Evolutionary conservation across 768 basidiomycete genomes (phyloP).

Genomic region (Jaapia argillacea): DNA sequence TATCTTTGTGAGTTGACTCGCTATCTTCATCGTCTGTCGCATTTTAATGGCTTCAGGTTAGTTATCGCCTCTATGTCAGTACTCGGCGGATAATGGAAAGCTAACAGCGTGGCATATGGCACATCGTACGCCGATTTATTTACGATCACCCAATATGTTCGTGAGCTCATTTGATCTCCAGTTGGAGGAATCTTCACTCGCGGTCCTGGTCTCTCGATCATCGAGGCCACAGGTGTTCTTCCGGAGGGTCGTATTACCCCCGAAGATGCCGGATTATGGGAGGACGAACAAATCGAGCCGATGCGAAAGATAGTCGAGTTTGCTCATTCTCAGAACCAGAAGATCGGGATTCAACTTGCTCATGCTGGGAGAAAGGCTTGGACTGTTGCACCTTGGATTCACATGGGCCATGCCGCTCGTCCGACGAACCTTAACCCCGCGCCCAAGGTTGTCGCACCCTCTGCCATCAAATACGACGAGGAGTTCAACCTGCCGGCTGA

Average conservation of each 20-base stretch:
- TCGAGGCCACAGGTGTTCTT: conserved; percentile 58
- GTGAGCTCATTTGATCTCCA: too few relatives aligned
- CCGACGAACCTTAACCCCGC: too few relatives aligned
- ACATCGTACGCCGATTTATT: conserved; percentile 26
- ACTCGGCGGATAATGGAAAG: conserved; percentile 44
- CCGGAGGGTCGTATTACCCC: conserved; percentile 57
- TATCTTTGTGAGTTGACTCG: conserved; percentile 11
- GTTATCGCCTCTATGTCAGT: conserved; percentile 52
- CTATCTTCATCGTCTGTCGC: conserved; percentile 3
- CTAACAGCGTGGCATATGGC: conserved; percentile 48
- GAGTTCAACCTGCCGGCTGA: conserved; percentile 43
- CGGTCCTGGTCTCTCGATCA: conserved; percentile 43
- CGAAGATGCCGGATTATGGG: conserved; percentile 51
- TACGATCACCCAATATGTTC: too few relatives aligned
- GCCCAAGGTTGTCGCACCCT: too few relatives aligned
- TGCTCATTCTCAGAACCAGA: conserved; percentile 61
- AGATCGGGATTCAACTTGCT: conserved; percentile 65
- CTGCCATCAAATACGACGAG: conserved; percentile 32
- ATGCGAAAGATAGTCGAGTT: conserved; percentile 51
- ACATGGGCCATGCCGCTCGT: conserved; percentile 22
- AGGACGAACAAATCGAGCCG: conserved; percentile 40
- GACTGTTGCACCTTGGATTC: conserved; percentile 52
- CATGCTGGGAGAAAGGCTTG: conserved; percentile 73
- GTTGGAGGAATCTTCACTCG: conserved; percentile 45
- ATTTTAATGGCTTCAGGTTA: conserved; percentile 11